Conservation (phyloP, 2,329 filamentous ascomycete species). For the Penicillium sp. region DNA sequence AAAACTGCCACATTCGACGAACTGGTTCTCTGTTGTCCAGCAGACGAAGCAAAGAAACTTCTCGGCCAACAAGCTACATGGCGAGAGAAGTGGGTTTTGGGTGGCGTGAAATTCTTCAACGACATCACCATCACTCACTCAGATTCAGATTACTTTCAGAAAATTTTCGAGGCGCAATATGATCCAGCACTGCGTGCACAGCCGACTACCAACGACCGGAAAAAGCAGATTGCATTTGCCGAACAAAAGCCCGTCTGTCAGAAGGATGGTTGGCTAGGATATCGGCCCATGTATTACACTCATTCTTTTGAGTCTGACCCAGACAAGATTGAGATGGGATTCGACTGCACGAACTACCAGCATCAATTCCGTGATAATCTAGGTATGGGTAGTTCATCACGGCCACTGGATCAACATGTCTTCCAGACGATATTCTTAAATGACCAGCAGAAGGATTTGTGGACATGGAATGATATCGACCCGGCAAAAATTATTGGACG, state of each 20-base stretch:
- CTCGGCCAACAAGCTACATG: slow-evolving; percentile 55
- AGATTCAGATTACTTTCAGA: slow-evolving; percentile 59
- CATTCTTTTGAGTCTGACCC: slow-evolving; percentile 56
- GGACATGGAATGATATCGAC: slow-evolving; percentile 60
- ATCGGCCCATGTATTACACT: slow-evolving; percentile 63
- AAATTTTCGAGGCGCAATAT: slow-evolving; percentile 58
- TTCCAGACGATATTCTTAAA: slow-evolving; percentile 68
- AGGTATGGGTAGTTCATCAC: slow-evolving; percentile 25
- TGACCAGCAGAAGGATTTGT: slow-evolving; percentile 56
- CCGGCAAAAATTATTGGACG: slow-evolving; percentile 56
- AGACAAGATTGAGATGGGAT: slow-evolving; percentile 62
- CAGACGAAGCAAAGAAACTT: slow-evolving; percentile 57
- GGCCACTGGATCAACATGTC: slow-evolving; percentile 60
- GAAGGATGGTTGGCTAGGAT: slow-evolving; percentile 42
- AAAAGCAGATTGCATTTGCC: slow-evolving; percentile 50
- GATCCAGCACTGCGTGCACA: slow-evolving; percentile 52
- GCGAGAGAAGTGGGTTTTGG: slow-evolving; percentile 66
- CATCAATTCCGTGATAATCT: slow-evolving; percentile 61
- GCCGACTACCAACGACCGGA: slow-evolving; percentile 42
- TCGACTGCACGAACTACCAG: slow-evolving; percentile 76
- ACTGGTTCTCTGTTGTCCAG: slow-evolving; percentile 57
- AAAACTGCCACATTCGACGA: slow-evolving; percentile 57
- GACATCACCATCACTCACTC: slow-evolving; percentile 63
- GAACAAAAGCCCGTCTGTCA: slow-evolving; percentile 39
- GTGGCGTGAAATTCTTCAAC: slow-evolving; percentile 66